phyloP scores from a whole-genome alignment of 768 basidiomycete genomes.

The Hemileccinum impolitum region DNA sequence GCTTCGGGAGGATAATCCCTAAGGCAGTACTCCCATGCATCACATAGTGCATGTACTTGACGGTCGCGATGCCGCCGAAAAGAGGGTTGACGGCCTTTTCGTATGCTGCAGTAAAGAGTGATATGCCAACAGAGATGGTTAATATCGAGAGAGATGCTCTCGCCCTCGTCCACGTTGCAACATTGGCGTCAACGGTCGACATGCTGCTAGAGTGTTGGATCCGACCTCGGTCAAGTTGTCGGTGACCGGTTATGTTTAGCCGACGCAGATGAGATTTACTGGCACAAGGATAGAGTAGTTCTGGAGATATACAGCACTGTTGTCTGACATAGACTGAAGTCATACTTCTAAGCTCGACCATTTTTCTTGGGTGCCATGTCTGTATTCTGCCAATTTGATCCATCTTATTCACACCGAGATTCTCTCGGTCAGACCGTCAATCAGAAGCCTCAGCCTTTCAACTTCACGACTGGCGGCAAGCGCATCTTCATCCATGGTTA shows the following conservation, averaged over 20 bases:
- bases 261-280: no score
- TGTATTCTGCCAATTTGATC: no score
- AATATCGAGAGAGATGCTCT: slow-evolving; percentile 26
- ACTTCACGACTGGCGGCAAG: slow-evolving; percentile 63
- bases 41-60: slow-evolving; percentile 43
- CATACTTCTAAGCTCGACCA: no score
- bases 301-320: no score
- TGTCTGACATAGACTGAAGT: no score
- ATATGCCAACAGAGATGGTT: slow-evolving; percentile 35
- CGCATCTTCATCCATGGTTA: slow-evolving; percentile 64
- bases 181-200: neutral
- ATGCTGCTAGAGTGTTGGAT: no score
- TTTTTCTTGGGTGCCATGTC: no score
- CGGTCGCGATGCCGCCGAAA: slow-evolving; percentile 60
- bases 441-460: slow-evolving; percentile 49
- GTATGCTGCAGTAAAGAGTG: slow-evolving; percentile 60
- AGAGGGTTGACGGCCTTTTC: slow-evolving; percentile 63
- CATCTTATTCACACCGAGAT: slow-evolving; percentile 23
- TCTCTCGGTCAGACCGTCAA: slow-evolving; percentile 47
- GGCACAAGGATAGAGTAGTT: no score
- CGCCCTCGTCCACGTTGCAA: slow-evolving; percentile 10
- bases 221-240: no score
- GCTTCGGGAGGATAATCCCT: slow-evolving; percentile 29
- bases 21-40: slow-evolving; percentile 37
- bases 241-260: no score